Percentiles rank a stretch among this genome's conserved stretches.
These are phyloP conservation scores for Kluyveromyces sp. DNA, from an alignment of 1,139 yeast genomes.

Conservation along the genomic window DNA sequence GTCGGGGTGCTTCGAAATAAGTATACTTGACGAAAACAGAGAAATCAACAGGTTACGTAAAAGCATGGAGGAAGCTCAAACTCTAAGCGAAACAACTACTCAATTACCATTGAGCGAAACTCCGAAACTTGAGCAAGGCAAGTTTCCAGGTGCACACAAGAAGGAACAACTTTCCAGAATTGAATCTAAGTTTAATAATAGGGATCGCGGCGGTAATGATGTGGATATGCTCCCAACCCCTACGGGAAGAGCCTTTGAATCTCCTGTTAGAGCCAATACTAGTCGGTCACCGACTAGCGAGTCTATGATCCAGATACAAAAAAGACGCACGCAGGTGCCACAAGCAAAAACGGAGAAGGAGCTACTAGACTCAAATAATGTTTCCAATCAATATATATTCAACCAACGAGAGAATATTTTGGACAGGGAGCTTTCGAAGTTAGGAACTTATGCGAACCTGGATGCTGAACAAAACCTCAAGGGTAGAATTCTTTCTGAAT, in stretches of 20 bases:
- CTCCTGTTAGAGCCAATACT: constrained; percentile 13
- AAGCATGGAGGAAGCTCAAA: too few relatives aligned
- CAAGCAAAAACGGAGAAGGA: too few relatives aligned
- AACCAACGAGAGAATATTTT: neutral
- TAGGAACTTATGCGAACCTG: neutral
- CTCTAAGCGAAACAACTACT: neutral
- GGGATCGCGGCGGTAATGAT: constrained; percentile 8
- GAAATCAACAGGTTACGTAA: too few relatives aligned
- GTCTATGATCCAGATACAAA: neutral
- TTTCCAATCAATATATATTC: too few relatives aligned
- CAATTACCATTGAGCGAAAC: constrained; percentile 3
- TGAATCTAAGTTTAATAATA: constrained; percentile 12
- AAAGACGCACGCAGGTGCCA: neutral
- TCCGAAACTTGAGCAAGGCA: constrained; percentile 8
- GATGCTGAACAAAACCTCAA: neutral
- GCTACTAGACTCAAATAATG: too few relatives aligned
- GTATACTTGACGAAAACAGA: too few relatives aligned
- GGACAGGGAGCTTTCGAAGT: constrained; percentile 1
- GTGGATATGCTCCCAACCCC: constrained; percentile 27
- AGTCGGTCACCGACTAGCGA: neutral
- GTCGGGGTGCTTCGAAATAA: too few relatives aligned
- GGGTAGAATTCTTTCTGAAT: constrained; percentile 13
- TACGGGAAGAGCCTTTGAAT: constrained; percentile 21
- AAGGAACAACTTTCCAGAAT: neutral
- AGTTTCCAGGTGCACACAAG: constrained; percentile 7